These are phyloP conservation scores for Suhomyces vadensis DNA, from an alignment of 805 yeast species.

Conservation along the genomic window DNA sequence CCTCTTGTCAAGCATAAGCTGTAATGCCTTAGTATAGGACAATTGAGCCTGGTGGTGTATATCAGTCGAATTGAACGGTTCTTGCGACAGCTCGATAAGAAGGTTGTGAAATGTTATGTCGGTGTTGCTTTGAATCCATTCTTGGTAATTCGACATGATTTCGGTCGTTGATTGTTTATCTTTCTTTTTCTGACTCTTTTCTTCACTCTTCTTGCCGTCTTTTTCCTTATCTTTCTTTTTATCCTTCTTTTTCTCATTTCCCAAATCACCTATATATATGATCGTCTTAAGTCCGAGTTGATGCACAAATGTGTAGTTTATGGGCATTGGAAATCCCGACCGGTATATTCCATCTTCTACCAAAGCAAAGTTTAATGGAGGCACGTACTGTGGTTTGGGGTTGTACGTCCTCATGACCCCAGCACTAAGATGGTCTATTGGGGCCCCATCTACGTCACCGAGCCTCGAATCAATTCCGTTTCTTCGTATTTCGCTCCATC, in stretches of 20 bases:
- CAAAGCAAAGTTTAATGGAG: conserved; percentile 87
- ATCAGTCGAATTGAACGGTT: conserved; percentile 65
- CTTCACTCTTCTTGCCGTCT: conserved; percentile 12
- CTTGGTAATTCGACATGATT: conserved; percentile 56
- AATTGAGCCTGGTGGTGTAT: conserved; percentile 36
- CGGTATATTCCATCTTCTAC: conserved; percentile 88
- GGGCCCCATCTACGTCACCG: background rate
- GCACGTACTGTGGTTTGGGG: conserved; percentile 50
- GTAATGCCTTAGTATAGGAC: conserved; percentile 57
- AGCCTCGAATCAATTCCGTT: background rate
- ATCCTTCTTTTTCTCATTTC: conserved; percentile 25
- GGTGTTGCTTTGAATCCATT: conserved; percentile 57
- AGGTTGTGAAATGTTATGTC: conserved; percentile 59
- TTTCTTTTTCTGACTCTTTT: conserved; percentile 21
- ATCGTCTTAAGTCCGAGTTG: conserved; percentile 74
- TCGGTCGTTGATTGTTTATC: conserved; percentile 54
- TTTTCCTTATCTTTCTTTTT: conserved; percentile 17
- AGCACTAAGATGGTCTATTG: background rate
- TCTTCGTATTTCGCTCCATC: conserved; percentile 3
- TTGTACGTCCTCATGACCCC: conserved; percentile 5
- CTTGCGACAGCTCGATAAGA: conserved; percentile 70
- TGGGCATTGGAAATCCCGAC: conserved; percentile 90
- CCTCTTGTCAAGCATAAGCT: conserved; percentile 56
- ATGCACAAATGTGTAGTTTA: conserved; percentile 76
- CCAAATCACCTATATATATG: conserved; percentile 73